phyloP scores from a whole-genome alignment of 352 stramenopile genomes.

The Pythium grandisporangium region DNA sequence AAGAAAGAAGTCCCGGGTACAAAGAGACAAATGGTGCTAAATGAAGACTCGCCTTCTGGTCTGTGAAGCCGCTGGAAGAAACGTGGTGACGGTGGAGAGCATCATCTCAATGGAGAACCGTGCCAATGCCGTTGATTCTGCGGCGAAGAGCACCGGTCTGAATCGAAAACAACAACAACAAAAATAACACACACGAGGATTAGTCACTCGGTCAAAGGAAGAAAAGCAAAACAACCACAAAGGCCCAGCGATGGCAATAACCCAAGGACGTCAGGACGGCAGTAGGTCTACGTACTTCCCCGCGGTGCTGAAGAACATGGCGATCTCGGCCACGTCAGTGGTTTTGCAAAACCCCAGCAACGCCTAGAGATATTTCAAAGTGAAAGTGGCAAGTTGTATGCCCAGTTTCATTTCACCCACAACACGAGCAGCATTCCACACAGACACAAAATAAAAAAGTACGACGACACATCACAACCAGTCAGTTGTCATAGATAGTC shows the following conservation, averaged over 20 bases:
- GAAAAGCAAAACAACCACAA: neutral
- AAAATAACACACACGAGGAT: too few relatives aligned
- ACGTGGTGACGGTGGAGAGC: constrained; percentile 77
- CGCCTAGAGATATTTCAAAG: too few relatives aligned
- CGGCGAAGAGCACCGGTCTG: constrained; percentile 64
- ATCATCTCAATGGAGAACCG: constrained; percentile 73
- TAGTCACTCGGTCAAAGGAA: too few relatives aligned
- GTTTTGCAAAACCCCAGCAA: constrained; percentile 73
- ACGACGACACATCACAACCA: too few relatives aligned
- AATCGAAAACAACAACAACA: neutral
- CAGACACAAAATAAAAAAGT: neutral
- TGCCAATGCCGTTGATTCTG: constrained; percentile 59
- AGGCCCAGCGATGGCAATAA: neutral
- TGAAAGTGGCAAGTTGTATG: too few relatives aligned
- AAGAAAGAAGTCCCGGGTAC: too few relatives aligned
- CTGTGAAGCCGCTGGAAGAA: constrained; percentile 59
- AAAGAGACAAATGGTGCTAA: too few relatives aligned
- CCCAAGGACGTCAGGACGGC: neutral
- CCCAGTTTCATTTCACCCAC: neutral
- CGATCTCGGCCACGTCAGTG: constrained; percentile 62
- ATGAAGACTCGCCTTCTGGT: constrained; percentile 26
- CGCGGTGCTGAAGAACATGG: constrained; percentile 57
- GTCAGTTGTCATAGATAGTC: too few relatives aligned
- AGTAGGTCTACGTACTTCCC: constrained; percentile 32
- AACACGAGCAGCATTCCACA: neutral